A percentile compares a stretch with the other conserved stretches of the same genome.
phyloP scores from a whole-genome alignment of 805 yeast genomes.

The Hanseniaspora thailandica region DNA sequence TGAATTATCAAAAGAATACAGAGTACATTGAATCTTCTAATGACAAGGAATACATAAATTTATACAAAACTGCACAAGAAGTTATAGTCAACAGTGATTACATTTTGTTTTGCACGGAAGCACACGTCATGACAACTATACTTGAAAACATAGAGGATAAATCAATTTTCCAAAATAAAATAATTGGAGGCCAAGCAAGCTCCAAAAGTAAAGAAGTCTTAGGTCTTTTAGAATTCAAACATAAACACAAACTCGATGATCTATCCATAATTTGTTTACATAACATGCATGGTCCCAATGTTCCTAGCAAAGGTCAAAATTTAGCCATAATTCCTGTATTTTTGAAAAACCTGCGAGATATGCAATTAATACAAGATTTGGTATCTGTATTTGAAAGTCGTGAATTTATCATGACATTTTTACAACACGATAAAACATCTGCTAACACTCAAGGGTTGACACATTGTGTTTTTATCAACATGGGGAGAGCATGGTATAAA shows the following conservation, averaged over 20 bases:
- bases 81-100: slow-evolving; percentile 46
- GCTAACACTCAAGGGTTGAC: slow-evolving; percentile 99
- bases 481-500: slow-evolving; percentile 94
- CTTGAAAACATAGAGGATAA: slow-evolving; percentile 24
- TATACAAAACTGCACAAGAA: neutral
- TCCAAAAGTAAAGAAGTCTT: slow-evolving; percentile 80
- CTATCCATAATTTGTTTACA: slow-evolving; percentile 77
- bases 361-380: slow-evolving; percentile 50
- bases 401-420: slow-evolving; percentile 64
- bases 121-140: slow-evolving; percentile 65
- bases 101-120: slow-evolving; percentile 84
- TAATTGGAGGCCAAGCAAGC: slow-evolving; percentile 97
- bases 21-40: neutral
- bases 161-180: slow-evolving; percentile 30
- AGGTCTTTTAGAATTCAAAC: slow-evolving; percentile 55
- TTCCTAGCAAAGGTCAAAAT: slow-evolving; percentile 84
- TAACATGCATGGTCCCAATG: slow-evolving; percentile 89
- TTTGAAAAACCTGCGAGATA: slow-evolving; percentile 34
- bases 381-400: slow-evolving; percentile 68
- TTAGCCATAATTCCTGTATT: slow-evolving; percentile 50
- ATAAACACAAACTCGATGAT: slow-evolving; percentile 51
- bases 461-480: slow-evolving; percentile 89
- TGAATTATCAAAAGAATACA: slow-evolving; percentile 32
- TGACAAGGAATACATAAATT: neutral
- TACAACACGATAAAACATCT: slow-evolving; percentile 85